Evolutionary conservation across 2,329 filamentous ascomycete species (phyloP).

Genomic region (Alternaria tenuissima): DNA sequence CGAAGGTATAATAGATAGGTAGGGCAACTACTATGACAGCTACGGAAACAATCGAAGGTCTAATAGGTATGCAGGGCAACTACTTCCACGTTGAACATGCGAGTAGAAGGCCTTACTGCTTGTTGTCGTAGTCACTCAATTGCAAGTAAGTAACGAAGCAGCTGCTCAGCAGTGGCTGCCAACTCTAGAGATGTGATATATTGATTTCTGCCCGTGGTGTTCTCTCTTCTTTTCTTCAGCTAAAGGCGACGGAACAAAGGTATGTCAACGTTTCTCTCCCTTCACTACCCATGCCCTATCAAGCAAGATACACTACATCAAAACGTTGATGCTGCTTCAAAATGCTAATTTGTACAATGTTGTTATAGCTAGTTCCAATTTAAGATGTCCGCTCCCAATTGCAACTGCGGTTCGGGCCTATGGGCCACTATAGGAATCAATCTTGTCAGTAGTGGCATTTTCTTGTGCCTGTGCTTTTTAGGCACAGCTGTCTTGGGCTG

Average conservation of each 20-base stretch:
- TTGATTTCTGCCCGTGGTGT: background rate
- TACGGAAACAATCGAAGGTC: background rate
- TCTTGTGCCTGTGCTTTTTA: background rate
- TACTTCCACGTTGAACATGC: background rate
- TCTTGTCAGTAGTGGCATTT: no score
- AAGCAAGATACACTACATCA: background rate
- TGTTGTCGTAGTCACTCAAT: background rate
- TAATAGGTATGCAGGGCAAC: background rate
- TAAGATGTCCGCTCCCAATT: no score
- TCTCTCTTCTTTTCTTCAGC: slow-evolving; percentile 1
- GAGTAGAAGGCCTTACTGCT: background rate
- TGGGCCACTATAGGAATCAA: no score
- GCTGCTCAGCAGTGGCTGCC: background rate
- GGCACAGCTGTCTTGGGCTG: background rate
- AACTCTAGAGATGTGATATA: background rate
- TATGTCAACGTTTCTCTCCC: background rate
- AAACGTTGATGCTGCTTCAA: background rate
- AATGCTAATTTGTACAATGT: background rate
- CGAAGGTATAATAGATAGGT: no score
- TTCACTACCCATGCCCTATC: background rate
- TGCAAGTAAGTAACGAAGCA: background rate
- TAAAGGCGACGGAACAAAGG: background rate
- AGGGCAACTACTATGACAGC: background rate
- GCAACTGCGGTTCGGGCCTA: no score
- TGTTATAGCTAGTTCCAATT: background rate